Base-by-base conservation (phyloP, 2,329 filamentous ascomycete genomes). In the Hypoxylon sp. region DNA sequence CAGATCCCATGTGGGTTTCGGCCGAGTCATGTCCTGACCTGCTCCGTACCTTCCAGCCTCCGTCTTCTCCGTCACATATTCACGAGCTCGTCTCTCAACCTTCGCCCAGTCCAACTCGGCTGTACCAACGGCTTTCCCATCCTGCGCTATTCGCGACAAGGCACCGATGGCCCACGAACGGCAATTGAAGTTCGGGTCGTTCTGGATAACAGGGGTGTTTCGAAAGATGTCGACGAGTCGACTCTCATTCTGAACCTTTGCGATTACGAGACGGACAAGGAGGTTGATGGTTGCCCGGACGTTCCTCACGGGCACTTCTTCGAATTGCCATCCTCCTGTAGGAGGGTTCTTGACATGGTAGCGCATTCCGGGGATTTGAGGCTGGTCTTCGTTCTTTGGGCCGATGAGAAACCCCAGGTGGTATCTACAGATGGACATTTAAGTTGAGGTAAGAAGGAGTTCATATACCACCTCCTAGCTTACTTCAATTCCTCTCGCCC, bases 131-230 rank as follows among this genome's bases (percentile, higher is more conserved):
- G 74, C 76, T 51, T 72, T 78, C 1, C 79, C 77, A 64, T 84
- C 80, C 3, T 68, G 65, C 17, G 71, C 69, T 11, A 85, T 72
- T 17, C 66, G 75, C 0, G 29, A 48, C 17, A 85, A 52, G 0
- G 75, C 82, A 19, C 78, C 70, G 5, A 70, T 74, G 6, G 82
- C 72, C 82, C 82, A 85, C 2, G 73, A 74, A 4, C 79, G 77
- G 65, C 80, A 83, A n/a, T 76, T 77, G 79, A 80, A 84, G 47
- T 68, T 71, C 6, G 75, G 74, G 46, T 82, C 76, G 48, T 70
- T 66, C 51, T 80, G 74, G 2, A 79, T 64, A 5, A 83, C 65
- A 3, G 79, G 78, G 4, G 77, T 70, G 1, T 51, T 39, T 17
- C 75, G 74, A 4, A 83, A 56, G 29, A 81, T 78, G 0, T 73